A percentile compares a stretch with the other conserved stretches of the same genome.
phyloP scores from a whole-genome alignment of 768 basidiomycete species.

The Naganishia randhawae region DNA sequence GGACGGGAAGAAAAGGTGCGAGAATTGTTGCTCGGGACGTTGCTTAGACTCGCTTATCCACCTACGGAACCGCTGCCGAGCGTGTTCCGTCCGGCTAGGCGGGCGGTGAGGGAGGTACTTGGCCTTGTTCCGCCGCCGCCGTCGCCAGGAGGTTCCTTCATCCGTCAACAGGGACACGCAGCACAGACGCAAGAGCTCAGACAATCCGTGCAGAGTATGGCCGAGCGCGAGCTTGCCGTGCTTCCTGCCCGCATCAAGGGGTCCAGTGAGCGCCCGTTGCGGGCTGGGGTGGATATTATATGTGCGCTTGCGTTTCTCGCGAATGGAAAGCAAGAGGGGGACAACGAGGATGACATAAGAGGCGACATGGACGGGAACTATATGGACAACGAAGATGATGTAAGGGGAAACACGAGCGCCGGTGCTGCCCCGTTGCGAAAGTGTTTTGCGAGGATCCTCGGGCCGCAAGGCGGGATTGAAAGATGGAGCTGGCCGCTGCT shows the following conservation, averaged over 20 bases:
- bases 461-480: constrained; percentile 77
- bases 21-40: background rate
- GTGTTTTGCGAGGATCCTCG: constrained; percentile 54
- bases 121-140: too few relatives aligned
- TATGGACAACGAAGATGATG: too few relatives aligned
- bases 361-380: too few relatives aligned
- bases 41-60: background rate
- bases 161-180: background rate
- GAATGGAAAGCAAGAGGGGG: background rate
- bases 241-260: background rate
- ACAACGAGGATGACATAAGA: background rate
- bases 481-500: constrained; percentile 88
- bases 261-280: background rate
- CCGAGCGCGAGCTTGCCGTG: background rate
- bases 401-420: background rate
- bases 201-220: background rate
- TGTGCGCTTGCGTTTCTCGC: constrained; percentile 1
- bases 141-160: too few relatives aligned
- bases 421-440: constrained; percentile 7
- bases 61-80: background rate
- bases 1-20: too few relatives aligned
- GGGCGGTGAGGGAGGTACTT: background rate
- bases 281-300: background rate
- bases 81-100: background rate
- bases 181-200: background rate